A percentile compares a stretch with the other conserved stretches of the same genome.
These are phyloP conservation scores for Ilex aquifolium DNA, from an alignment of 257 asterid genomes.

Conservation along the genomic window DNA sequence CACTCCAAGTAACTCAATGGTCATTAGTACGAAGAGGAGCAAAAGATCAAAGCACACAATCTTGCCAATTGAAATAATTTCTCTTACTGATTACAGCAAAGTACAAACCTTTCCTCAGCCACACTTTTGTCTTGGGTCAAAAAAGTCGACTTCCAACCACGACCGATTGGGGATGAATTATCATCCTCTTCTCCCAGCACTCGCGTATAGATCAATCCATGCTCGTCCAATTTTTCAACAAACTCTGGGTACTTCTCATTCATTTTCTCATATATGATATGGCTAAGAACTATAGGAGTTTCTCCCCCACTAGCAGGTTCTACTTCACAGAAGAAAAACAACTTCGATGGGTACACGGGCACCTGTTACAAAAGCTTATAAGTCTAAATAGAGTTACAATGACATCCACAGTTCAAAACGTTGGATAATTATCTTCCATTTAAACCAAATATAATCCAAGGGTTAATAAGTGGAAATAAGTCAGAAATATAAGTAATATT, in stretches of 20 bases:
- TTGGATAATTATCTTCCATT: no score
- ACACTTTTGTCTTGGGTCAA: slow-evolving; percentile 58
- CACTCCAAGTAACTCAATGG: no score
- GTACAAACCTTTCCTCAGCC: slow-evolving; percentile 73
- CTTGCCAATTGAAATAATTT: background rate
- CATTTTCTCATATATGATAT: slow-evolving; percentile 64
- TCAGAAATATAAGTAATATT: no score
- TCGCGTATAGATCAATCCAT: slow-evolving; percentile 58
- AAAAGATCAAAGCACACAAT: background rate
- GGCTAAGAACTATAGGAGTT: slow-evolving; percentile 84
- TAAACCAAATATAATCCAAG: no score
- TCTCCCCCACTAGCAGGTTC: slow-evolving; percentile 76
- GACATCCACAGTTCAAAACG: no score
- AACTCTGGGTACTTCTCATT: slow-evolving; percentile 65
- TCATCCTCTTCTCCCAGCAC: slow-evolving; percentile 78
- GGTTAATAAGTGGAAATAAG: no score
- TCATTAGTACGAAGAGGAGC: background rate
- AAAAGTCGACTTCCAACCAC: slow-evolving; percentile 91
- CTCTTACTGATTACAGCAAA: background rate
- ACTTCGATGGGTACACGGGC: slow-evolving; percentile 71
- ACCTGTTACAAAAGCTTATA: slow-evolving; percentile 32
- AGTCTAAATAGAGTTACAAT: no score
- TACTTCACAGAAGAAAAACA: slow-evolving; percentile 88
- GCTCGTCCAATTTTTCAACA: slow-evolving; percentile 60
- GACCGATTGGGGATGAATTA: slow-evolving; percentile 82